Base-by-base conservation (phyloP, 257 asterid species). In the Marsdenia floribunda region DNA sequence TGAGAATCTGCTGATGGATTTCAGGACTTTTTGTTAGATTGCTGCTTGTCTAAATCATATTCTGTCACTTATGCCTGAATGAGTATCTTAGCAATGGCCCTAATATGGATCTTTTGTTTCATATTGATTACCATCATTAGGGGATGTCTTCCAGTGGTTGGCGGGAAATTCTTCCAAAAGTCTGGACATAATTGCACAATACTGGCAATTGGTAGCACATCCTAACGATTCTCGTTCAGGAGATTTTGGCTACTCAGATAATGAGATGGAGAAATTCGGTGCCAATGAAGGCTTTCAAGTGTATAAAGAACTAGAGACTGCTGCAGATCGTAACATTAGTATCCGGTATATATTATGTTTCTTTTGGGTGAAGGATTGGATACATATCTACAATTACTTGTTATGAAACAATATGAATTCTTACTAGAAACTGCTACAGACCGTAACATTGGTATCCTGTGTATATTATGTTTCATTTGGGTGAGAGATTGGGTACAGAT, bases 121-220 rank as follows among this genome's bases (percentile, higher is more conserved):
- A 1, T 50, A 19, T 77, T 67, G 44, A 50, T 60, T 76, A 64
- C 78, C 50, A 64, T 76, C 70, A 73, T 78, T 86, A 92, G 97
- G 89, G 78, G 96, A 92, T 84, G 97, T 90, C 22, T 86, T 92
- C 61, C 92, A 77, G 61, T 92, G 97, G 97, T 71, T 92, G 86
- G 97, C 97, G 26, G 96, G 96, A 37, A 92, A 92, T 85, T 87
- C 97, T 66, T 84, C 96, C 0, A 55, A 68, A 76, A 89, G 88
- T 75, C 80, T 92, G 81, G 96, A 92, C 78, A 81, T 92, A 82
- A 90, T 92, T 74, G 96, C 93, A 24, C 97, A 92, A 26, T 92
- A 92, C 83, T 92, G 97, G 97, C 92, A 87, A 78, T 79, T 92
- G 76, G 16, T 85, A 52, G 87, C 96, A 24, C 85, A 78, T 57